Conservation (phyloP, 2,329 filamentous ascomycete species). For the Colletotrichum melonis region DNA sequence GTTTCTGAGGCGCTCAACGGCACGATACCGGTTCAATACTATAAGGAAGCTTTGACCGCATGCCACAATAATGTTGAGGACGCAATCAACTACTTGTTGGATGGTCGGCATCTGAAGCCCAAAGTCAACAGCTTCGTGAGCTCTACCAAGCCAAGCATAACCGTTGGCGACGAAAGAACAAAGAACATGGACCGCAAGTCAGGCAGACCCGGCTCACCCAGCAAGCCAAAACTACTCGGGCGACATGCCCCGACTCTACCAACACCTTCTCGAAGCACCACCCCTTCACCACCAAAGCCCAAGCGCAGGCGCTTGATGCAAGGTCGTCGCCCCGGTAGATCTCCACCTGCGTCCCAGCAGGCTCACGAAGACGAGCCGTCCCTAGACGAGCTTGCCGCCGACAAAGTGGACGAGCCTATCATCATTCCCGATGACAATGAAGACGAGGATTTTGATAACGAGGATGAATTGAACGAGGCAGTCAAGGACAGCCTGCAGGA, state of each 20-base stretch:
- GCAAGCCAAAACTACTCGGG: constrained; percentile 34
- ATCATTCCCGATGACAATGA: constrained; percentile 52
- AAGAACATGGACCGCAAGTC: constrained; percentile 21
- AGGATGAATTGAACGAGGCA: constrained; percentile 28
- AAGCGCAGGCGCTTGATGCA: constrained; percentile 47
- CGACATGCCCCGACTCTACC: constrained; percentile 29
- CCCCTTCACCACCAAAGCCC: constrained; percentile 45
- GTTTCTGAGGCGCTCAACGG: constrained; percentile 50
- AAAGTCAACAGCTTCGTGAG: constrained; percentile 25
- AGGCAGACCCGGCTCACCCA: constrained; percentile 31
- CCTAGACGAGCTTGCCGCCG: constrained; percentile 42
- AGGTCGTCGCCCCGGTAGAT: constrained; percentile 43
- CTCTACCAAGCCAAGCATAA: constrained; percentile 37
- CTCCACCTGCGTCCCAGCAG: constrained; percentile 34
- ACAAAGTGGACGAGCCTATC: constrained; percentile 40
- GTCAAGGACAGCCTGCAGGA: constrained; percentile 46
- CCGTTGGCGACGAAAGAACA: constrained; percentile 27
- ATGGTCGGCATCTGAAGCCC: constrained; percentile 37
- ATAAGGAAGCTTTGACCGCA: constrained; percentile 46
- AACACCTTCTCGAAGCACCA: constrained; percentile 34
- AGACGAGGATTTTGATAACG: constrained; percentile 52
- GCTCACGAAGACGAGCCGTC: constrained; percentile 42
- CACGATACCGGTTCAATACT: constrained; percentile 44
- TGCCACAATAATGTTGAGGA: constrained; percentile 50
- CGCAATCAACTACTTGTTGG: constrained; percentile 45